Evolutionary conservation across 441 rosid genomes (phyloP).

Genomic region (Erodium moschatum): DNA sequence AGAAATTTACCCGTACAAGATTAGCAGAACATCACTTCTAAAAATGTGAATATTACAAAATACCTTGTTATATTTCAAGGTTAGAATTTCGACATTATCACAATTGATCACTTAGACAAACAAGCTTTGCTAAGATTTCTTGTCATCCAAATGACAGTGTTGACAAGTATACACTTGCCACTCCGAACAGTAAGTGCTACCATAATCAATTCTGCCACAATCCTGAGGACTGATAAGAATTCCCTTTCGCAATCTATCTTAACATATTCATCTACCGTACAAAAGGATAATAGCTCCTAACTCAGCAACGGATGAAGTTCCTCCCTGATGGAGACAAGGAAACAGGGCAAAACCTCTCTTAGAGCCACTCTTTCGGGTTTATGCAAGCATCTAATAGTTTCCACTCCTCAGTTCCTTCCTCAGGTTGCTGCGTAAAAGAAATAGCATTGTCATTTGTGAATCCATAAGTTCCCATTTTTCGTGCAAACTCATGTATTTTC

Average conservation of each 20-base stretch:
- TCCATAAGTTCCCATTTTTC: not conserved
- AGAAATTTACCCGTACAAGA: too few species aligned
- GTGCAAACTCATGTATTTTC: not conserved
- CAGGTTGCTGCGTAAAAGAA: constrained; percentile 54
- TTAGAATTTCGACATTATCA: too few species aligned
- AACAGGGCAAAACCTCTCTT: not conserved
- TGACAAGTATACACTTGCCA: too few species aligned
- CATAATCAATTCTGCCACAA: too few species aligned
- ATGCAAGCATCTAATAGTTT: constrained; percentile 90
- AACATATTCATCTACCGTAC: not conserved
- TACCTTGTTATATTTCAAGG: too few species aligned
- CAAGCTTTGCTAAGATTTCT: too few species aligned
- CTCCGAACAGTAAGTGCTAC: too few species aligned
- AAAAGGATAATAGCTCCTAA: not conserved
- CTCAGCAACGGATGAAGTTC: not conserved
- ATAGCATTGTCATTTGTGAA: constrained; percentile 10
- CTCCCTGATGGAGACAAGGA: not conserved
- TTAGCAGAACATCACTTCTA: too few species aligned
- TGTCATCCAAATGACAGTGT: too few species aligned
- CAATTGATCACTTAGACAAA: too few species aligned
- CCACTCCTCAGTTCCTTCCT: constrained; percentile 97
- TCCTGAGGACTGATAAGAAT: not conserved
- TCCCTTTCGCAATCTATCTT: not conserved
- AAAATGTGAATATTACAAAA: too few species aligned
- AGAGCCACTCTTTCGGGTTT: constrained; percentile 92